Evolutionary conservation across 306 rosid species (phyloP).

Genomic region (Echinosophora koreensis): DNA sequence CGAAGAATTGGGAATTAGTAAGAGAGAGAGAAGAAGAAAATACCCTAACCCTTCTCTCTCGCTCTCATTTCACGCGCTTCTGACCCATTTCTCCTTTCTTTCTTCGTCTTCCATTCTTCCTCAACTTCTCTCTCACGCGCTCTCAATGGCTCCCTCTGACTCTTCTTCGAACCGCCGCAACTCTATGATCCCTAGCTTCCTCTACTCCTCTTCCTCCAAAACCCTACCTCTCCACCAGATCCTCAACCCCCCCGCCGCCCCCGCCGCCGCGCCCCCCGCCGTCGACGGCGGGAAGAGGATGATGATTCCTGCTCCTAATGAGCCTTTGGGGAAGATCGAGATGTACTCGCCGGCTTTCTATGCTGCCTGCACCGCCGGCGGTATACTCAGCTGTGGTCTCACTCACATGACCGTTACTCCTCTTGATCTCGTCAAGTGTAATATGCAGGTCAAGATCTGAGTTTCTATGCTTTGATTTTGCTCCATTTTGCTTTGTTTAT

Average conservation of each 20-base stretch:
- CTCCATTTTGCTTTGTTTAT: not conserved
- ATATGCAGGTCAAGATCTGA: conserved; percentile 86
- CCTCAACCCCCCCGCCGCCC: conserved; percentile 45
- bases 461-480: not conserved
- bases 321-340: conserved; percentile 70
- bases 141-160: conserved; percentile 62
- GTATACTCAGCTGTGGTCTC: conserved; percentile 90
- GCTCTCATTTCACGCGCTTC: conserved; percentile 45
- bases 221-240: conserved; percentile 67
- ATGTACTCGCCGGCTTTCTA: conserved; percentile 90
- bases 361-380: conserved; percentile 90
- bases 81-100: not conserved
- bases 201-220: conserved; percentile 62
- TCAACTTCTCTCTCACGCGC: not conserved
- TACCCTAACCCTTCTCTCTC: conserved; percentile 13
- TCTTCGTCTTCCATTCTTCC: not conserved
- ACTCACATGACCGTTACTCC: conserved; percentile 97
- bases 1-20: conserved; percentile 51
- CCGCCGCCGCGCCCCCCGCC: not conserved
- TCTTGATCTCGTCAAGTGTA: conserved; percentile 96
- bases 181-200: conserved; percentile 74
- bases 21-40: not conserved
- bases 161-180: conserved; percentile 50
- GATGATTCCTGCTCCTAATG: conserved; percentile 70
- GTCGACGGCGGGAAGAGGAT: conserved; percentile 37